These are phyloP conservation scores for Chenopodium suecicum DNA, from an alignment of 148 eudicot species.

Conservation along the genomic window DNA sequence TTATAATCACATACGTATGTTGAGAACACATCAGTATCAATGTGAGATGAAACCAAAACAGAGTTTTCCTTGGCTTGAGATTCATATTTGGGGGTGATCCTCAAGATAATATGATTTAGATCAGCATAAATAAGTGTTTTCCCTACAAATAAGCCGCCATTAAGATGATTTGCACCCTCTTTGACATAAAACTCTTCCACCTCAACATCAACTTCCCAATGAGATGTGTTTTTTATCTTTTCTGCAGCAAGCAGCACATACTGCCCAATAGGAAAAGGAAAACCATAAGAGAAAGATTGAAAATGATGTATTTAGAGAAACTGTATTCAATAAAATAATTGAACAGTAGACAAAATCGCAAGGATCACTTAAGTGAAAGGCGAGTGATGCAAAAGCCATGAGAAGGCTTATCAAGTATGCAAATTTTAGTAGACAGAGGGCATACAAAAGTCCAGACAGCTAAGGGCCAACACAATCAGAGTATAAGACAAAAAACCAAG, in stretches of 20 bases:
- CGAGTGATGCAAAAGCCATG: neutral
- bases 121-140: constrained; percentile 83
- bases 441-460: neutral
- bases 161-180: constrained; percentile 70
- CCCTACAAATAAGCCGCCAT: constrained; percentile 74
- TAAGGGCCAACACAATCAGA: neutral
- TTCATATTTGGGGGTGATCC: constrained; percentile 72
- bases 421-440: neutral
- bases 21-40: constrained; percentile 80
- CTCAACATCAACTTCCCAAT: constrained; percentile 93
- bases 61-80: constrained; percentile 75
- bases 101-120: constrained; percentile 68
- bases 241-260: constrained; percentile 68
- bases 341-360: neutral
- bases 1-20: constrained; percentile 44
- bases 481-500: neutral
- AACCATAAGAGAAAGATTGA: neutral
- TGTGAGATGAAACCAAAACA: constrained; percentile 87
- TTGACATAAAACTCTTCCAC: constrained; percentile 76
- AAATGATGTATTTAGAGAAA: neutral
- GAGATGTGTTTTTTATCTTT: constrained; percentile 62
- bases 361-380: neutral
- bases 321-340: neutral
- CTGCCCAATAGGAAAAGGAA: constrained; percentile 41
- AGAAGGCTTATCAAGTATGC: neutral